phyloP scores from a whole-genome alignment of 805 yeast species.

The Yarrowia alimentaria region DNA sequence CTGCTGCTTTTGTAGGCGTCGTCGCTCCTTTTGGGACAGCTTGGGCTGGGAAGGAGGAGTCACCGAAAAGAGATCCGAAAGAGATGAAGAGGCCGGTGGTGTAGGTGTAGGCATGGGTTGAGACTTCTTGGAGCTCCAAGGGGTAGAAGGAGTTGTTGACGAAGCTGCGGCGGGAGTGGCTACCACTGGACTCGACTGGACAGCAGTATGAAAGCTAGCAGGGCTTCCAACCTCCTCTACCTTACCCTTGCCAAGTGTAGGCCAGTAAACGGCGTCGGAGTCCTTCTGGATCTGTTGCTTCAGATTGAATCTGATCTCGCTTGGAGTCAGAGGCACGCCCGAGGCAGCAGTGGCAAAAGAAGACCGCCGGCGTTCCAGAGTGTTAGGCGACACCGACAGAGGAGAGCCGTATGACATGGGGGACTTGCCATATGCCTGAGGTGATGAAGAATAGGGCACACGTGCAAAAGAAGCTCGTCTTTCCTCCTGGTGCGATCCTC shows the following conservation, averaged over 20 bases:
- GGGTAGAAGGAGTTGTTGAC: slow-evolving; percentile 3
- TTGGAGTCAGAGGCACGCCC: slow-evolving; percentile 1
- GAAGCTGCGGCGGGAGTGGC: too few relatives aligned
- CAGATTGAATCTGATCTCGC: slow-evolving; percentile 5
- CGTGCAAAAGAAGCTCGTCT: too few relatives aligned
- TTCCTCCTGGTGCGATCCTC: not conserved
- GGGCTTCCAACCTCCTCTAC: too few relatives aligned
- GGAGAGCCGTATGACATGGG: slow-evolving; percentile 12
- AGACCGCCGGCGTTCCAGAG: slow-evolving; percentile 1
- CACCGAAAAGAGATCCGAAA: slow-evolving; percentile 4
- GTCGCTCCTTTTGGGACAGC: slow-evolving; percentile 61
- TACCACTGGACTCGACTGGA: too few relatives aligned
- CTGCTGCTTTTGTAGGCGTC: slow-evolving; percentile 43
- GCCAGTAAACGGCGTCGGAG: slow-evolving; percentile 16
- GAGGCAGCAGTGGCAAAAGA: slow-evolving; percentile 20
- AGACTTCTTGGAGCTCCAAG: not conserved
- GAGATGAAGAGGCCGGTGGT: not conserved
- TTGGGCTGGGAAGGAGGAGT: slow-evolving; percentile 42
- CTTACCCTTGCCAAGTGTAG: too few relatives aligned
- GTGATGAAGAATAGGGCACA: too few relatives aligned
- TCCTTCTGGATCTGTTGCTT: slow-evolving; percentile 11
- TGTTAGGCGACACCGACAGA: slow-evolving; percentile 6
- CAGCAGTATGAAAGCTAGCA: too few relatives aligned
- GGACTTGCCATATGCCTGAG: slow-evolving; percentile 1
- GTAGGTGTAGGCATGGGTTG: not conserved